Conservation (phyloP, 164 flowering plant genomes). For the Vitis vinifera region DNA sequence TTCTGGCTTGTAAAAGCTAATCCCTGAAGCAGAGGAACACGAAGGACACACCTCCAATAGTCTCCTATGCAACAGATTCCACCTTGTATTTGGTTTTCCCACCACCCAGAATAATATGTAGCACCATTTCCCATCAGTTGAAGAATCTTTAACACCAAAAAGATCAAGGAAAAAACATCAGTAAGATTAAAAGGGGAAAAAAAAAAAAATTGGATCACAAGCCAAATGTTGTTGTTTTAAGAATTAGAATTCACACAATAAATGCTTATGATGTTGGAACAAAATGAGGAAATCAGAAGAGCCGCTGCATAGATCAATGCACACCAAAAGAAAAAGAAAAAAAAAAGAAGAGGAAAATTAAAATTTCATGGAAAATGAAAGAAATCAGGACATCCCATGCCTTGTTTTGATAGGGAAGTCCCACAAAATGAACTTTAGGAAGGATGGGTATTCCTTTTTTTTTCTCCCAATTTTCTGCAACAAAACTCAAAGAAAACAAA, state of each 20-base stretch:
- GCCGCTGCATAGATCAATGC: too few species aligned
- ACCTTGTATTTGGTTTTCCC: neutral
- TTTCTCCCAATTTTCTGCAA: too few species aligned
- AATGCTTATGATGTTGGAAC: too few species aligned
- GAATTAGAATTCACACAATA: too few species aligned
- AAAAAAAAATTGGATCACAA: neutral
- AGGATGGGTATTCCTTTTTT: too few species aligned
- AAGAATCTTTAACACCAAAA: neutral
- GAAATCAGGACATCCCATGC: too few species aligned
- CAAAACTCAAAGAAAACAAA: neutral
- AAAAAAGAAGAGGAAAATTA: too few species aligned
- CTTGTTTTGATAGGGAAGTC: too few species aligned
- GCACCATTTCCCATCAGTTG: slow-evolving; percentile 10
- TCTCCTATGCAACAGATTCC: neutral
- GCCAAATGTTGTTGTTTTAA: neutral
- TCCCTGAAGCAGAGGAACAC: slow-evolving; percentile 30
- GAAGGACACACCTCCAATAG: slow-evolving; percentile 7
- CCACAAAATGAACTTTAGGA: too few species aligned
- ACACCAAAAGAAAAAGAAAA: too few species aligned
- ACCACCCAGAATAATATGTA: slow-evolving; percentile 7
- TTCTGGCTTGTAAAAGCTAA: slow-evolving; percentile 28
- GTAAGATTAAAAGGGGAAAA: neutral
- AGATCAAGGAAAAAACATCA: neutral
- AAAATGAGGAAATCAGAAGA: too few species aligned
- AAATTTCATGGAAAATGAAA: too few species aligned